These are phyloP conservation scores for Pythium volutum DNA, from an alignment of 352 stramenopile genomes.

Conservation along the genomic window DNA sequence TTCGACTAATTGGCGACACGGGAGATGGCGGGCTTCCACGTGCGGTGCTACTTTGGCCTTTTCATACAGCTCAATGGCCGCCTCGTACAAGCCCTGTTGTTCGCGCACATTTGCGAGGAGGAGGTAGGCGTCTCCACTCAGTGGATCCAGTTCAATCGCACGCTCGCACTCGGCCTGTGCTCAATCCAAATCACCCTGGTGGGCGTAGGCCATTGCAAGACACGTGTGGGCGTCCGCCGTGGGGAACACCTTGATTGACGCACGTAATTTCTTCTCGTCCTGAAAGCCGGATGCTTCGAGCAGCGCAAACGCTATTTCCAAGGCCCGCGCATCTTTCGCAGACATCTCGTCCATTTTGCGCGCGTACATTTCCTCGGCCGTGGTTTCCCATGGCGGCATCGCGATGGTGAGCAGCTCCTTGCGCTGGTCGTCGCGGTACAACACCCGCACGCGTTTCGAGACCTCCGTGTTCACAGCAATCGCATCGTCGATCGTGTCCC, in stretches of 20 bases:
- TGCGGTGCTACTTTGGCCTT: constrained; percentile 55
- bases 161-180: constrained; percentile 53
- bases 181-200: constrained; percentile 53
- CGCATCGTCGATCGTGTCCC: constrained; percentile 54
- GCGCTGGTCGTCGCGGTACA: constrained; percentile 49
- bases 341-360: constrained; percentile 33
- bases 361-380: constrained; percentile 44
- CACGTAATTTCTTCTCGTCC: constrained; percentile 40
- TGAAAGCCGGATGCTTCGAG: constrained; percentile 36
- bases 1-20: constrained; percentile 59
- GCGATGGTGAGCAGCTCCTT: constrained; percentile 39
- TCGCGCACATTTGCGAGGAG: constrained; percentile 64
- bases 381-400: constrained; percentile 26
- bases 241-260: constrained; percentile 62
- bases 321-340: constrained; percentile 25
- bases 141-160: constrained; percentile 63
- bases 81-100: constrained; percentile 52
- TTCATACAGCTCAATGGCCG: constrained; percentile 56
- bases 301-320: constrained; percentile 52
- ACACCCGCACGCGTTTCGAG: constrained; percentile 58
- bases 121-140: constrained; percentile 73
- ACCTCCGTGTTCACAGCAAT: constrained; percentile 64
- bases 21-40: constrained; percentile 70
- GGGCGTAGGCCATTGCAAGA: constrained; percentile 64
- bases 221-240: constrained; percentile 69